Percentiles rank a stretch among this genome's conserved stretches.
These are phyloP conservation scores for Collybiopsis luxurians DNA, from an alignment of 768 basidiomycete genomes.

Conservation along the genomic window DNA sequence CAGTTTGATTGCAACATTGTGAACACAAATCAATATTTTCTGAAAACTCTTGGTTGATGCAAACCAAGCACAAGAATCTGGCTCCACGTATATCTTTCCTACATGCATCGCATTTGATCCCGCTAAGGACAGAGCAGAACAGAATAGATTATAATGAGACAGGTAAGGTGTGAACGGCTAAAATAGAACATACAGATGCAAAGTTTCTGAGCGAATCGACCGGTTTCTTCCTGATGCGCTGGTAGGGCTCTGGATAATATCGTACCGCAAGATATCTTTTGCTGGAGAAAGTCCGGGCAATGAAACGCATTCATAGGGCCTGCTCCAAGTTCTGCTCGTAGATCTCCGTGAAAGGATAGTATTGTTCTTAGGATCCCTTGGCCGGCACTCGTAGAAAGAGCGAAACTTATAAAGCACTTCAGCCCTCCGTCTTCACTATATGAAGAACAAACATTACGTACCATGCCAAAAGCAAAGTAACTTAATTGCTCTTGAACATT, in stretches of 20 bases:
- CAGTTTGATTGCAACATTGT: background rate
- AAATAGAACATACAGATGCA: background rate
- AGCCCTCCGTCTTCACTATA: background rate
- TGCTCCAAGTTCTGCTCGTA: background rate
- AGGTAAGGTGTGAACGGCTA: background rate
- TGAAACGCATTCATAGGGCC: background rate
- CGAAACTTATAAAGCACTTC: background rate
- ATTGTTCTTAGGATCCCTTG: background rate
- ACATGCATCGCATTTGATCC: slow-evolving; percentile 1
- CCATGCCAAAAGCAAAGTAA: slow-evolving; percentile 2
- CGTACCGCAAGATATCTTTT: background rate
- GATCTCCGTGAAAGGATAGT: background rate
- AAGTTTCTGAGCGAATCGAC: background rate
- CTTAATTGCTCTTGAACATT: background rate
- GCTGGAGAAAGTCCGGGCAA: background rate
- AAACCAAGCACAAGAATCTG: slow-evolving; percentile 1
- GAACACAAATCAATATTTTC: slow-evolving; percentile 5
- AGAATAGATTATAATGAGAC: background rate
- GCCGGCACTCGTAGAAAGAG: background rate
- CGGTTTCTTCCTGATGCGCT: background rate
- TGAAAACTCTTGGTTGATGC: background rate
- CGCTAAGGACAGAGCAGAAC: background rate
- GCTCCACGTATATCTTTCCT: background rate
- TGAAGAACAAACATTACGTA: background rate
- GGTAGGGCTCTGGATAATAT: background rate